A percentile compares a stretch with the other conserved stretches of the same genome.
phyloP scores from a whole-genome alignment of 805 yeast genomes.

The Suhomyces canberraensis region DNA sequence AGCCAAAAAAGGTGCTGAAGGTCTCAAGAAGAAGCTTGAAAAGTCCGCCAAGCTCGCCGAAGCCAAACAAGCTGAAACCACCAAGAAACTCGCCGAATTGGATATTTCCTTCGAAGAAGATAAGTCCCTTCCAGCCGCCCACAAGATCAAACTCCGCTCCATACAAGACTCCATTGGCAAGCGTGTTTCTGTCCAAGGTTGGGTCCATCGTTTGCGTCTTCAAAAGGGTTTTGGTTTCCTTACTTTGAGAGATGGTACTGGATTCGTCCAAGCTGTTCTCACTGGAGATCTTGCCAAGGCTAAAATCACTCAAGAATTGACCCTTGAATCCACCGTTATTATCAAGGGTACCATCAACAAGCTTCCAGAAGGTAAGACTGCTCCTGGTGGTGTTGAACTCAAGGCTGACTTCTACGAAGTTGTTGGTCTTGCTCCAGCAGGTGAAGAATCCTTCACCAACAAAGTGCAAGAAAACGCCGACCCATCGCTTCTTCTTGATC shows the following conservation, averaged over 20 bases:
- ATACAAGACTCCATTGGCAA: conserved; percentile 54
- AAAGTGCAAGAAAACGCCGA: conserved; percentile 91
- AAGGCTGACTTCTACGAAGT: conserved; percentile 86
- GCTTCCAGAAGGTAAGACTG: conserved; percentile 93
- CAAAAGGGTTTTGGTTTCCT: conserved; percentile 92
- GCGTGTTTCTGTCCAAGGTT: conserved; percentile 82
- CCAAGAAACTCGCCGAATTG: conserved; percentile 74
- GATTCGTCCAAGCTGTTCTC: conserved; percentile 82
- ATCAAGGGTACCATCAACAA: conserved; percentile 77
- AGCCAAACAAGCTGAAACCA: conserved; percentile 54
- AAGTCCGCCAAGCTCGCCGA: conserved; percentile 60
- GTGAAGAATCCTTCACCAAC: conserved; percentile 93
- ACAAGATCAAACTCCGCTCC: conserved; percentile 59
- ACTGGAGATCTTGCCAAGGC: conserved; percentile 92
- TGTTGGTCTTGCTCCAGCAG: conserved; percentile 92
- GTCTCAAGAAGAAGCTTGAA: conserved; percentile 76
- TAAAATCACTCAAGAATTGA: conserved; percentile 75
- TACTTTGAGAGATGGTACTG: conserved; percentile 94
- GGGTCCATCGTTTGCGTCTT: conserved; percentile 92
- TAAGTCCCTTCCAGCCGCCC: conserved; percentile 64
- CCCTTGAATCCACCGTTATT: conserved; percentile 81
- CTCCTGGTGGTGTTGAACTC: conserved; percentile 97
- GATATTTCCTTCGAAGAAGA: conserved; percentile 77
- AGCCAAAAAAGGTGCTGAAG: conserved; percentile 94
- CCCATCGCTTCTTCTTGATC: conserved; percentile 87